Evolutionary conservation across 2,329 filamentous ascomycete genomes (phyloP), one percentile per base, ranked within the genome.

Genomic region (Xylariaceae sp.): DNA sequence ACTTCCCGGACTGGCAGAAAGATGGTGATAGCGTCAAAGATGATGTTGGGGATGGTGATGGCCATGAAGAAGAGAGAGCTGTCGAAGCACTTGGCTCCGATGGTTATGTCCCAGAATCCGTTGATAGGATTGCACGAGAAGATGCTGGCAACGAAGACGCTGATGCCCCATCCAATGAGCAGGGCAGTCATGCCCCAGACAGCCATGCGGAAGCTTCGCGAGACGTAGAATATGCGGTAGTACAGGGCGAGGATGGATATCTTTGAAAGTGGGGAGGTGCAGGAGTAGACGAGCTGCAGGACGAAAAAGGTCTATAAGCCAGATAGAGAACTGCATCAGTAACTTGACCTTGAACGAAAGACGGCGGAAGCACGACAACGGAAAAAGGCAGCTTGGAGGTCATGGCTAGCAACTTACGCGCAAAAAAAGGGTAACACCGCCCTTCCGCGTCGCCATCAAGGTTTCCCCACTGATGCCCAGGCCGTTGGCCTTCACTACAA

Each of bases 41-140:
- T n/a, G n/a, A 29, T 29, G 27, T 29, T 29, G 7, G 27, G 27
- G 5, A 29, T 15, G 5, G 27, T 29, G 15, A 29, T 29, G 5
- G 12, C 15, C 12, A 29, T 29, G 15, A 16, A 29, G 27, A 29
- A 29, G 5, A 14, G n/a, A 15, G 27, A 12, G 9, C 12, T 14
- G 27, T 29, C 15, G 27, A 29, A 14, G 27, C 27, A 29, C 12
- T 29, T 7, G 6, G n/a, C 27, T 5, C 12, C 13, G 14, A 29
- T 15, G 12, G 14, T 19, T 11, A 6, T 8, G 7, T 29, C 27
- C 27, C 27, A 29, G 27, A 29, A 29, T 6, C 27, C 27, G 6
- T 19, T 11, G 27, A 29, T 16, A 5, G 27, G 27, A 9, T 12
- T 19, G 15, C 27, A 29, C 5, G 27, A 29, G n/a, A 29, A 29